These are phyloP conservation scores for Achaetomium macrosporum DNA, from an alignment of 2,329 filamentous ascomycete genomes.

Conservation along the genomic window DNA sequence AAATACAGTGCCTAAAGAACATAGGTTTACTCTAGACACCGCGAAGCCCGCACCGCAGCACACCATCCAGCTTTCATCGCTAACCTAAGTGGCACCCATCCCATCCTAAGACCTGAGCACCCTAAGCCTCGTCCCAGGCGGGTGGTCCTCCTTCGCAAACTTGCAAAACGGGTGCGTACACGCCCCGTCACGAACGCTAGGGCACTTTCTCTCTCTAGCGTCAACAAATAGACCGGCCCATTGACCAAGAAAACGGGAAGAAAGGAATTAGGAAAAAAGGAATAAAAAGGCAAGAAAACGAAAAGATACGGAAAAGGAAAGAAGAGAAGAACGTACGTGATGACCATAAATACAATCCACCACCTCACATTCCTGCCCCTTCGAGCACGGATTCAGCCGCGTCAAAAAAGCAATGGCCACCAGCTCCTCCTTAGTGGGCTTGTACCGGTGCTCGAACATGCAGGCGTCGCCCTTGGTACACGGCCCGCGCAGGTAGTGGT, in stretches of 20 bases:
- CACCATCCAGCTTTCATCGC: too few relatives aligned
- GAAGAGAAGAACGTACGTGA: conserved; percentile 40
- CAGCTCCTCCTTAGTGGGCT: conserved; percentile 47
- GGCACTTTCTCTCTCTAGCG: conserved; percentile 37
- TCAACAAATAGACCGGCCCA: not conserved
- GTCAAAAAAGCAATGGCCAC: conserved; percentile 51
- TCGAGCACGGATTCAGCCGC: conserved; percentile 52
- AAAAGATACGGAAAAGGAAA: conserved; percentile 34
- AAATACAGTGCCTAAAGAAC: too few relatives aligned
- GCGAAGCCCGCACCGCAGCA: too few relatives aligned
- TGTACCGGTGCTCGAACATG: conserved; percentile 52
- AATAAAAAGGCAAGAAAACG: not conserved
- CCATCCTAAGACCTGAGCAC: conserved; percentile 2
- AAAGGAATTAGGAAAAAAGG: not conserved
- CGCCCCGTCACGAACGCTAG: conserved; percentile 44
- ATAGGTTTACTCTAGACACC: too few relatives aligned
- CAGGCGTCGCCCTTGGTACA: conserved; percentile 51
- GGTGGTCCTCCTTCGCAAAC: conserved; percentile 48
- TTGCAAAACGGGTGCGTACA: conserved; percentile 53
- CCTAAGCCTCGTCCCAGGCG: conserved; percentile 49
- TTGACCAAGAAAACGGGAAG: not conserved
- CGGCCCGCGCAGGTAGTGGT: conserved; percentile 53
- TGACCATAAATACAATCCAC: conserved; percentile 59
- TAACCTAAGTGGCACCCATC: too few relatives aligned
- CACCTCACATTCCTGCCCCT: conserved; percentile 52